Percentiles rank a stretch among this genome's conserved stretches.
These are phyloP conservation scores for Ceratocystis cubensis DNA, from an alignment of 2,329 filamentous ascomycete species.

Conservation along the genomic window DNA sequence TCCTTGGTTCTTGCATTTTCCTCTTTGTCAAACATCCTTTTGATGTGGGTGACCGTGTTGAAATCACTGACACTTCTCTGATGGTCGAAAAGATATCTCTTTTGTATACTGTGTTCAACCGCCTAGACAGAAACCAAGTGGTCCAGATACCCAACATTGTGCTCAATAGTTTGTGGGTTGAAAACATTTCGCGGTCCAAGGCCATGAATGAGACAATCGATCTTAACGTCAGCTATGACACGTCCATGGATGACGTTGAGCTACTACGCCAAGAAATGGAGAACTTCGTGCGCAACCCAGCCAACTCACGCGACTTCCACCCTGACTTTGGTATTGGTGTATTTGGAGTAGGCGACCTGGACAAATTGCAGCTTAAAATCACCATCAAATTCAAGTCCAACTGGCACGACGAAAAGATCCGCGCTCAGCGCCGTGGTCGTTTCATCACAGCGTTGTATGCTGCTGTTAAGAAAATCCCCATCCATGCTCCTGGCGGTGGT, in stretches of 20 bases:
- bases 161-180: slow-evolving; percentile 85
- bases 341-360: slow-evolving; percentile 65
- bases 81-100: slow-evolving; percentile 90
- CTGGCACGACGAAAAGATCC: slow-evolving; percentile 76
- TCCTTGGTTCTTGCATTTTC: slow-evolving; percentile 97
- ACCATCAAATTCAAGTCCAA: slow-evolving; percentile 87
- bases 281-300: slow-evolving; percentile 66
- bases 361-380: slow-evolving; percentile 73
- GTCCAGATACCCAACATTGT: slow-evolving; percentile 75
- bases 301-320: slow-evolving; percentile 86
- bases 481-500: slow-evolving; percentile 68
- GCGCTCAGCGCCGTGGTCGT: slow-evolving; percentile 72
- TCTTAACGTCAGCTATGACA: slow-evolving; percentile 73
- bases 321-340: slow-evolving; percentile 70
- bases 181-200: slow-evolving; percentile 83
- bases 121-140: slow-evolving; percentile 68
- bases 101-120: slow-evolving; percentile 82
- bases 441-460: slow-evolving; percentile 91
- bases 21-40: slow-evolving; percentile 97
- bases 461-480: slow-evolving; percentile 75
- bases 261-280: slow-evolving; percentile 74
- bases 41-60: slow-evolving; percentile 88
- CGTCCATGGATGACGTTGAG: slow-evolving; percentile 79
- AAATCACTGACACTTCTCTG: slow-evolving; percentile 52
- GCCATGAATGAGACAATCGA: slow-evolving; percentile 80